Conservation (phyloP, 805 yeast genomes). For the Kuraishia ogatae region DNA sequence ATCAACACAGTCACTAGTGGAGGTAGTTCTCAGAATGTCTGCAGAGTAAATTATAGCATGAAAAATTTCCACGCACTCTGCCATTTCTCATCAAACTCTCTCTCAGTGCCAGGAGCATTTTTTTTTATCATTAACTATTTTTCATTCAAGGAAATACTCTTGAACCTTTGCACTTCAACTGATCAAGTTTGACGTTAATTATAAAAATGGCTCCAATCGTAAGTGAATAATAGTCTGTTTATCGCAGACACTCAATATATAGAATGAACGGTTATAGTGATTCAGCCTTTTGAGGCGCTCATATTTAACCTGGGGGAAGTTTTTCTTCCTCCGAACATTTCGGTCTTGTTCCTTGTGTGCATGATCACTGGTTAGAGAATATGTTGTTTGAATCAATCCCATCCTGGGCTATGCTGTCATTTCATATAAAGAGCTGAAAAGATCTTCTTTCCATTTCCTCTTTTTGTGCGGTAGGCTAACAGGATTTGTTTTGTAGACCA, state of each 20-base stretch:
- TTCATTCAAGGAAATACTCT: background rate
- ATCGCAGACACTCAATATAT: background rate
- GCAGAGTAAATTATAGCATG: background rate
- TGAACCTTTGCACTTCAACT: background rate
- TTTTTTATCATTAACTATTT: background rate
- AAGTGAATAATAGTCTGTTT: conserved; percentile 30
- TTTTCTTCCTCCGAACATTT: background rate
- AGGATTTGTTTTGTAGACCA: conserved; percentile 48
- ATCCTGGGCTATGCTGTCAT: conserved; percentile 42
- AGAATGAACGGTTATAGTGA: conserved; percentile 9
- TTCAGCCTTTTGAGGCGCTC: conserved; percentile 7
- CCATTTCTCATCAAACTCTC: background rate
- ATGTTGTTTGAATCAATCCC: background rate
- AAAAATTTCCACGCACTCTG: background rate
- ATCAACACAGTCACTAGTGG: background rate
- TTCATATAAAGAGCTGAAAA: conserved; percentile 7
- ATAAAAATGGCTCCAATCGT: conserved; percentile 83
- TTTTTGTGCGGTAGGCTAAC: conserved; percentile 67
- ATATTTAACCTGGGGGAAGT: conserved; percentile 8
- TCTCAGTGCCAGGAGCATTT: background rate
- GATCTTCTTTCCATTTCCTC: conserved; percentile 3
- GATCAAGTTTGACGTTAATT: background rate
- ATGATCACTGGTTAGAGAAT: background rate
- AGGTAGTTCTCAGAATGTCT: background rate
- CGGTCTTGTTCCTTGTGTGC: background rate